Evolutionary conservation across 1,284 basidiomycete genomes (phyloP).

Genomic region (Fomitopsis pinicola): DNA sequence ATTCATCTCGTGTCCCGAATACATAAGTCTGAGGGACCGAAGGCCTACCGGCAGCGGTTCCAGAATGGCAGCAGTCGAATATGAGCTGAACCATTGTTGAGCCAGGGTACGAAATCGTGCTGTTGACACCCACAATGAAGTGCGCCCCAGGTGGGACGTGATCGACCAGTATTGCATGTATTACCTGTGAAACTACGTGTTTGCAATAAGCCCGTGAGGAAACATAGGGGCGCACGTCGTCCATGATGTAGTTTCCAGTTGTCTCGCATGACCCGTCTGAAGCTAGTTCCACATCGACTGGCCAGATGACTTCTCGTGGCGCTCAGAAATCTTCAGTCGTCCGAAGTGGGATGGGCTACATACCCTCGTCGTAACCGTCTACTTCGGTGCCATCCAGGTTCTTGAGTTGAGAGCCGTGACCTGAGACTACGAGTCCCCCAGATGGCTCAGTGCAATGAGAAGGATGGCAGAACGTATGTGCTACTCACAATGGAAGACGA

Average conservation of each 20-base stretch:
- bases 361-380: conserved; percentile 23
- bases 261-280: not conserved
- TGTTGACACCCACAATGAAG: conserved; percentile 9
- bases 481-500: conserved; percentile 21
- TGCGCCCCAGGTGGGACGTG: conserved; percentile 13
- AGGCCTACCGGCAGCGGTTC: conserved; percentile 21
- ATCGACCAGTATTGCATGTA: conserved; percentile 15
- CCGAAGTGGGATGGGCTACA: too few species aligned
- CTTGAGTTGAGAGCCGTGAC: conserved; percentile 19
- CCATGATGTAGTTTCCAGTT: conserved; percentile 8
- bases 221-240: conserved; percentile 7
- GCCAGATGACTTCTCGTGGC: conserved; percentile 10
- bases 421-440: conserved; percentile 15
- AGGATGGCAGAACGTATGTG: not conserved
- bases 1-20: too few species aligned
- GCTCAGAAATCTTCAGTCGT: too few species aligned
- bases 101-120: too few species aligned
- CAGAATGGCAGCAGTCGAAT: conserved; percentile 25
- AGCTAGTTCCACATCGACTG: conserved; percentile 5
- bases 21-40: not conserved
- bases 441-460: too few species aligned
- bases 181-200: not conserved
- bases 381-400: conserved; percentile 17
- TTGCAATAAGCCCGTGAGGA: not conserved
- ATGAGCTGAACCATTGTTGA: conserved; percentile 15